Evolutionary conservation across 2,329 filamentous ascomycete genomes (phyloP), one percentile per base, ranked within the genome.

Genomic region (Xylaria sp.): DNA sequence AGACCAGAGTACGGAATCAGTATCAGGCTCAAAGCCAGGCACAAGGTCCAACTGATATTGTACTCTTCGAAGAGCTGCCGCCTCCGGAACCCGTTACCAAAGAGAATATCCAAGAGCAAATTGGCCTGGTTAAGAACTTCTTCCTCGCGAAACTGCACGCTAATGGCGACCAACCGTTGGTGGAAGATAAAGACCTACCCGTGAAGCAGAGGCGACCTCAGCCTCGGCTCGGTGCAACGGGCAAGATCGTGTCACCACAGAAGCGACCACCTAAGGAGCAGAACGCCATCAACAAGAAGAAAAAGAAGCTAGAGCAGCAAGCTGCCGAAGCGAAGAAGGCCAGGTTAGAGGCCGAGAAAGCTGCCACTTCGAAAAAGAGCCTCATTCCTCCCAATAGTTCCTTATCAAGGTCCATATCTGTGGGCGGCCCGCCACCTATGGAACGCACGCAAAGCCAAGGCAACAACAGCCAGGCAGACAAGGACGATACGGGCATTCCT

Each of bases 131-230:
- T 61, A 92, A 92, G 77, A 90, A 92, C 72, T 99, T 96, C 84
- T 97, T 98, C 81, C 87, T 92, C 62, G 88, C 88, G 70, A 97
- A 96, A 77, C 81, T 99, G 61, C 91, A 92, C 71, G 90, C 92
- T 59, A 95, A 94, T 75, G 86, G 87, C 74, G 89, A 94, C 72
- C 87, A 93, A 75, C 88, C 92, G 45, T 84, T 99, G 68, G 82
- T 96, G 55, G 95, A 99, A 80, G 95, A 99, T 78, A 92, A 98
- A 73, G 94, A 99, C 70, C 81, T 99, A 23, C 95, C 96, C 15
- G 87, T 89, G 58, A 99, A 99, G 78, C 95, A 99, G 78, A 85
- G 92, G 80, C 90, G 80, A 79, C 92, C 80, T 23, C 82, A 85
- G n/a, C 85, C 87, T n/a, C 82, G 85, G 33, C 83, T 87, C 23